Evolutionary conservation across 768 basidiomycete species (phyloP).

Genomic region (Agrocybe pediades): DNA sequence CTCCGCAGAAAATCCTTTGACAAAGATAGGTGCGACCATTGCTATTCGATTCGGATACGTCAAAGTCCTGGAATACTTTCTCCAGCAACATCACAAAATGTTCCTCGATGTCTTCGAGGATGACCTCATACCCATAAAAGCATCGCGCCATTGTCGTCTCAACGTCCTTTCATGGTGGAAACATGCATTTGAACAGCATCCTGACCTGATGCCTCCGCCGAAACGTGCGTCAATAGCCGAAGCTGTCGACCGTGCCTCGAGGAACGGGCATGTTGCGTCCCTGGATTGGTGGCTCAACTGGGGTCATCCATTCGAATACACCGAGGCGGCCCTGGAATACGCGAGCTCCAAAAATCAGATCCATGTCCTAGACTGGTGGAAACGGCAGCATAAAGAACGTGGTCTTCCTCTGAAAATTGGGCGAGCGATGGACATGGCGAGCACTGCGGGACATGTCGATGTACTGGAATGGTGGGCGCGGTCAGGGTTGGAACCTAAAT

Average conservation of each 20-base stretch:
- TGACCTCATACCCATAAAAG: slow-evolving; percentile 75
- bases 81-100: slow-evolving; percentile 61
- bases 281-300: slow-evolving; percentile 82
- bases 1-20: slow-evolving; percentile 55
- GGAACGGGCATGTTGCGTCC: slow-evolving; percentile 71
- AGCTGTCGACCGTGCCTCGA: slow-evolving; percentile 78
- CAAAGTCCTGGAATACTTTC: slow-evolving; percentile 72
- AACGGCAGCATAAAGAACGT: slow-evolving; percentile 47
- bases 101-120: slow-evolving; percentile 67
- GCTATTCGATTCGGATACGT: slow-evolving; percentile 77
- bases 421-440: slow-evolving; percentile 84
- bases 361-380: slow-evolving; percentile 86
- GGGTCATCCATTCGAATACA: slow-evolving; percentile 70
- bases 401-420: slow-evolving; percentile 76
- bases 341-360: slow-evolving; percentile 80
- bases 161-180: slow-evolving; percentile 85
- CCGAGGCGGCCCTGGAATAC: slow-evolving; percentile 77
- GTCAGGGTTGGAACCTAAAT: slow-evolving; percentile 76
- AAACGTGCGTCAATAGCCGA: slow-evolving; percentile 58
- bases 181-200: slow-evolving; percentile 58
- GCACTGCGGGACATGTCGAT: slow-evolving; percentile 72
- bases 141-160: slow-evolving; percentile 73
- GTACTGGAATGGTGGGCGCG: slow-evolving; percentile 87
- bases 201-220: slow-evolving; percentile 60
- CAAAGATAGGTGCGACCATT: slow-evolving; percentile 65